A percentile compares a stretch with the other conserved stretches of the same genome.
These are phyloP conservation scores for Parasarocladium wereldwijsianum DNA, from an alignment of 2,329 filamentous ascomycete genomes.

Conservation along the genomic window DNA sequence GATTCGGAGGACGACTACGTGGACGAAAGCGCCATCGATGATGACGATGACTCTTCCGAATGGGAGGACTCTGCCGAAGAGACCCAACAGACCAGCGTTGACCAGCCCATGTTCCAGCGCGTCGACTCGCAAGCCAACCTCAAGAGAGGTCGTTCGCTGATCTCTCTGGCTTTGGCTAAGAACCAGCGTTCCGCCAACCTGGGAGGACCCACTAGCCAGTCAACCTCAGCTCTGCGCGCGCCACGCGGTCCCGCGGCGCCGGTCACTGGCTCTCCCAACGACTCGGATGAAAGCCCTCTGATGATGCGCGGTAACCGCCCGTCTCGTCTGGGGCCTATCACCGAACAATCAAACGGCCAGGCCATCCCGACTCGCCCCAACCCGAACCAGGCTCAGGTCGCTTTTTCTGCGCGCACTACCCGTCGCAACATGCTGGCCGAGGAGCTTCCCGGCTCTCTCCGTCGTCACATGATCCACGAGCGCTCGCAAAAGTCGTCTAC, in stretches of 20 bases:
- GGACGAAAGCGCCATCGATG: conserved; percentile 71
- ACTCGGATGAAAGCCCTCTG: conserved; percentile 46
- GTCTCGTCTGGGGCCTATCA: conserved; percentile 36
- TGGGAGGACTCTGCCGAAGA: conserved; percentile 61
- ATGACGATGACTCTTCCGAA: conserved; percentile 48
- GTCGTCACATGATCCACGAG: conserved; percentile 87
- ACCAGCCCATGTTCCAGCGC: conserved; percentile 75
- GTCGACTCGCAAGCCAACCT: conserved; percentile 81
- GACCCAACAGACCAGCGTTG: conserved; percentile 59
- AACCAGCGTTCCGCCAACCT: conserved; percentile 54
- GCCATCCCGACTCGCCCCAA: conserved; percentile 64
- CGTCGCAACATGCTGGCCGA: conserved; percentile 90
- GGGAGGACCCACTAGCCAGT: conserved; percentile 51
- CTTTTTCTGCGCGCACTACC: conserved; percentile 81
- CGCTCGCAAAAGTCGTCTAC: conserved; percentile 87
- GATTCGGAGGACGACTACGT: conserved; percentile 55
- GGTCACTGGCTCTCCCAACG: conserved; percentile 29
- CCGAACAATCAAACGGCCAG: conserved; percentile 52
- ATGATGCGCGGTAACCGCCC: conserved; percentile 47
- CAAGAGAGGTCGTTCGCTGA: conserved; percentile 71
- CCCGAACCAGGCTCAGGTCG: conserved; percentile 51
- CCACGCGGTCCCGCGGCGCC: conserved; percentile 21
- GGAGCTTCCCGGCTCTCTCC: conserved; percentile 83
- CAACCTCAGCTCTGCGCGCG: conserved; percentile 49
- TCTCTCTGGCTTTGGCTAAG: conserved; percentile 76